These are phyloP conservation scores for Trichoderma sp. DNA, from an alignment of 2,329 filamentous ascomycete genomes.

Conservation along the genomic window DNA sequence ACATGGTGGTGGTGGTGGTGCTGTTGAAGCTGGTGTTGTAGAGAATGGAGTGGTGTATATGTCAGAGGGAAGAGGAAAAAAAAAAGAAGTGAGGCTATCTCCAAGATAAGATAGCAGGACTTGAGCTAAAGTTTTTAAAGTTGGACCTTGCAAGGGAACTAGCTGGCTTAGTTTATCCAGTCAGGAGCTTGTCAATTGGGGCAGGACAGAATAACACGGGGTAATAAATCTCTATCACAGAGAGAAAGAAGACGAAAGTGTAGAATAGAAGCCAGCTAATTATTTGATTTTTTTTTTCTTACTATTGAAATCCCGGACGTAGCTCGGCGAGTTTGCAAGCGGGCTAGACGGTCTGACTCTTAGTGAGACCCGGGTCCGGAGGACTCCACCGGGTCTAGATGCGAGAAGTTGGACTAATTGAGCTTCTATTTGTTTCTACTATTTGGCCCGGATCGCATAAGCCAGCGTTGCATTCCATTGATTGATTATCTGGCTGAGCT, in stretches of 20 bases:
- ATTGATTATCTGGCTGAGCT: neutral
- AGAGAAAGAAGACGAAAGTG: neutral
- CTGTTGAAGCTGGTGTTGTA: neutral
- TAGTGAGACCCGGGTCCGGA: neutral
- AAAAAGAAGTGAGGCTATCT: neutral
- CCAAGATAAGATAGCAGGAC: neutral
- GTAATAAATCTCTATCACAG: neutral
- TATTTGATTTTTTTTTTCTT: neutral
- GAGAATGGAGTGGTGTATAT: neutral
- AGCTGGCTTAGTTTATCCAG: neutral
- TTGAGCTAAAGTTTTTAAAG: neutral
- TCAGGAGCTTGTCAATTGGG: no score
- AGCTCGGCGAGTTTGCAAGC: slow-evolving; percentile 20
- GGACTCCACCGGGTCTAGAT: neutral
- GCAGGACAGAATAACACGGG: no score
- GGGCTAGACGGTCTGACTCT: neutral
- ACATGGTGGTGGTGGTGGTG: neutral
- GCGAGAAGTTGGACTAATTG: neutral
- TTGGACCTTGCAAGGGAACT: neutral
- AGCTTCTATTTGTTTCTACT: neutral
- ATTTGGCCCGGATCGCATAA: neutral
- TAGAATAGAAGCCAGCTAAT: neutral
- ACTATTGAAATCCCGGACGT: slow-evolving; percentile 2
- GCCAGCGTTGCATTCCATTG: neutral
- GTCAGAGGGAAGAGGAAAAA: neutral